Evolutionary conservation across 1,139 yeast genomes (phyloP), one percentile per base, ranked within the genome.

Genomic region (Blastobotrys arbuscula): DNA sequence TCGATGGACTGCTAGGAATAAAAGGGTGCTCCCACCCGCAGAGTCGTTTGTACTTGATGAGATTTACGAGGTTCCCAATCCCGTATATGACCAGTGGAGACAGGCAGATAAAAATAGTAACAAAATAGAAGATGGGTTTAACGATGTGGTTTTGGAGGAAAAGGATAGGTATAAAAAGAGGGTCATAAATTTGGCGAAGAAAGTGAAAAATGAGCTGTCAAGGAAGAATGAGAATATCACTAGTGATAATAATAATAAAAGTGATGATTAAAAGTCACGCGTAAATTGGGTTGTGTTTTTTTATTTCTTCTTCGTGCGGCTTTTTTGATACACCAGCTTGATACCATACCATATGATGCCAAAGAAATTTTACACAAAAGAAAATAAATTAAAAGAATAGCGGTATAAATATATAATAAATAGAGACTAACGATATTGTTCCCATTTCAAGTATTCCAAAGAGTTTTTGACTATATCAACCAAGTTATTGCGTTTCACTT

Each of bases 391-490:
- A 34, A 34, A 4, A 34, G 10, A 33, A 31, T 18, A 18, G 13
- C 31, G 31, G 9, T 9, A 9, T 26, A 33, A 21, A 33, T 21
- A 19, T 21, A 20, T n/a, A n/a, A n/a, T n/a, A n/a, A n/a, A 21
- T 28, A 28, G 13, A 28, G 31, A 7, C 10, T 24, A 24, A 5
- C 6, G 16, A 10, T 15, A 16, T 28, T 47, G 48, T 42, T 50
- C 53, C 50, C 50, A 47, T 33, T 39, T 28, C 16, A 50, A 31
- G 26, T 47, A 50, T 21, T 44, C 39, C 16, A 50, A 35, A 3
- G 53, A 44, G 24, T 34, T 34, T n/a, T 47, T 36, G 13, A 44
- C 48, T 18, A 44, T 44, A 18, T 33, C 36, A 35, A 47, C 12
- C 13, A 44, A 23, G 18, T 33, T 41, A 8, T 24, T 18, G 9